Evolutionary conservation across 345 rosid genomes (phyloP).

Genomic region (Hibiscus syriacus): DNA sequence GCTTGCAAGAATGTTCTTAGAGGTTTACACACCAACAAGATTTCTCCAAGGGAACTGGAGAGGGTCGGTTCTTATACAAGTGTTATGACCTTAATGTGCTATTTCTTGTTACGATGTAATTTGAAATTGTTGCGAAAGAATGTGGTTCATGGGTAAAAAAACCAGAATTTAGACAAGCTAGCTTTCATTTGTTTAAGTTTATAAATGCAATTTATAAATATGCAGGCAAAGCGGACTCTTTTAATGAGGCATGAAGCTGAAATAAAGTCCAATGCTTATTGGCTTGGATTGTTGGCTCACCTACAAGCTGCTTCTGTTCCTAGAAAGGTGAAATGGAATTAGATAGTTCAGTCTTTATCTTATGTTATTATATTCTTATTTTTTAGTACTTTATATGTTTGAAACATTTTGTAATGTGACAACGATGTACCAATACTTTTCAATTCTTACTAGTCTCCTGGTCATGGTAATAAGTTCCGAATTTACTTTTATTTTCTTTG

Average conservation of each 20-base stretch:
- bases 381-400: background rate
- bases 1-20: slow-evolving; percentile 97
- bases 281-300: slow-evolving; percentile 97
- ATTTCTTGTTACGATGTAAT: background rate
- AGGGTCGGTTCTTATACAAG: slow-evolving; percentile 54
- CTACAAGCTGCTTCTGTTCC: slow-evolving; percentile 93
- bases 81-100: background rate
- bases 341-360: background rate
- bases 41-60: slow-evolving; percentile 84
- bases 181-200: background rate
- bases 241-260: slow-evolving; percentile 99
- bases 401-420: background rate
- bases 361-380: background rate
- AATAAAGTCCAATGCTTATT: slow-evolving; percentile 94
- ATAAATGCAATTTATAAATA: slow-evolving; percentile 5
- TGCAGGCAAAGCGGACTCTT: slow-evolving; percentile 92
- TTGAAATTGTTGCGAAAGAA: slow-evolving; percentile 1
- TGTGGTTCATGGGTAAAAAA: background rate
- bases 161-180: background rate
- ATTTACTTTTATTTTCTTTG: background rate
- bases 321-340: slow-evolving; percentile 55
- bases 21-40: slow-evolving; percentile 80
- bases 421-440: background rate
- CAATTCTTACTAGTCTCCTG: background rate
- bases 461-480: background rate